These are phyloP conservation scores for Diaporthe citri DNA, from an alignment of 2,329 filamentous ascomycete genomes.

Conservation along the genomic window DNA sequence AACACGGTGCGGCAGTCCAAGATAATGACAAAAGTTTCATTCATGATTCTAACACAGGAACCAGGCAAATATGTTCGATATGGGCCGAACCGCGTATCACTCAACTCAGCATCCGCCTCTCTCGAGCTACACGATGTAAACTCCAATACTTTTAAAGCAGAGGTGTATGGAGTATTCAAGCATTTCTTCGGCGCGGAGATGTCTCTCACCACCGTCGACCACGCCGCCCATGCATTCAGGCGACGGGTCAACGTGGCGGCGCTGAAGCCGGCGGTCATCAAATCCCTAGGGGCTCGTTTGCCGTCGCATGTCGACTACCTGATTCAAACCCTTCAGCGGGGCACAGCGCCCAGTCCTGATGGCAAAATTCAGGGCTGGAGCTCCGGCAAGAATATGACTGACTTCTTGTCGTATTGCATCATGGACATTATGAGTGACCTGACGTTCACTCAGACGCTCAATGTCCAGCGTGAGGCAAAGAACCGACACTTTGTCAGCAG, in stretches of 20 bases:
- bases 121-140: not conserved
- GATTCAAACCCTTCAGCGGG: not conserved
- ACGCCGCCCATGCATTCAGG: not conserved
- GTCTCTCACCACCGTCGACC: not conserved
- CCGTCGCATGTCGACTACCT: not conserved
- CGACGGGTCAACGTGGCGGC: conserved; percentile 1
- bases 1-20: not conserved
- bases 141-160: not conserved
- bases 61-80: not conserved
- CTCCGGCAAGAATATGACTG: not conserved
- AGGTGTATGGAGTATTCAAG: not conserved
- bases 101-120: not conserved
- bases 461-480: not conserved
- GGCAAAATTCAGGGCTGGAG: not conserved
- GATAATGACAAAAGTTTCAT: not conserved
- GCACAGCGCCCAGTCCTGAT: not conserved
- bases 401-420: not conserved
- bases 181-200: not conserved
- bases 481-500: not conserved
- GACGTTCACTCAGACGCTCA: conserved; percentile 1
- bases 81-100: not conserved
- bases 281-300: not conserved
- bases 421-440: not conserved
- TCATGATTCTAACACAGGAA: not conserved
- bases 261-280: not conserved